Evolutionary conservation across 1,284 basidiomycete genomes (phyloP).

Genomic region (Apiotrichum brassicae): DNA sequence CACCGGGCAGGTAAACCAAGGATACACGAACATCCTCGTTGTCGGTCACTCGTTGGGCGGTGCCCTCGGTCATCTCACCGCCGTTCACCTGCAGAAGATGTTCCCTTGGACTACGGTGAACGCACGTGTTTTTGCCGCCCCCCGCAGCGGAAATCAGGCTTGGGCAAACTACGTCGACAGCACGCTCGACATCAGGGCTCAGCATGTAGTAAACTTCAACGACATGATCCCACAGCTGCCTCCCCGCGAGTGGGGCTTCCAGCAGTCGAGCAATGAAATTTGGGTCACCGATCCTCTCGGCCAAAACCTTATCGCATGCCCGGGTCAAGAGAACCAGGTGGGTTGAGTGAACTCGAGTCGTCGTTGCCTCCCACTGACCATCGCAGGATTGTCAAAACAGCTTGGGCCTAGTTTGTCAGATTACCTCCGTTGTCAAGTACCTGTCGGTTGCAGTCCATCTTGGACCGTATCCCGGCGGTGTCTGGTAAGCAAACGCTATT

Average conservation of each 20-base stretch:
- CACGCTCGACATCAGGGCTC: conserved; percentile 9
- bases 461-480: neutral
- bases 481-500: neutral
- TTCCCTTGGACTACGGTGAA: conserved; percentile 3
- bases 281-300: conserved; percentile 9
- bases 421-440: neutral
- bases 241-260: conserved; percentile 18
- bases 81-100: neutral
- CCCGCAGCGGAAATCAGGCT: conserved; percentile 22
- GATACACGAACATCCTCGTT: conserved; percentile 14
- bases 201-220: conserved; percentile 24
- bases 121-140: conserved; percentile 17
- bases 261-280: conserved; percentile 20
- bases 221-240: conserved; percentile 26
- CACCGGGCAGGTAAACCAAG: neutral
- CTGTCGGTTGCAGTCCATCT: neutral
- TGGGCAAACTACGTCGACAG: conserved; percentile 25
- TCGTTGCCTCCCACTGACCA: too few species aligned
- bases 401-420: neutral
- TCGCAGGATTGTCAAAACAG: neutral
- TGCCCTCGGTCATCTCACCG: conserved; percentile 15
- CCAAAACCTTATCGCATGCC: conserved; percentile 9
- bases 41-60: conserved; percentile 26
- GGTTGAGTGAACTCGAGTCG: neutral
- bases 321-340: conserved; percentile 20